Evolutionary conservation across 495 filamentous ascomycete species (phyloP).

Genomic region (Daldinia vernicosa): DNA sequence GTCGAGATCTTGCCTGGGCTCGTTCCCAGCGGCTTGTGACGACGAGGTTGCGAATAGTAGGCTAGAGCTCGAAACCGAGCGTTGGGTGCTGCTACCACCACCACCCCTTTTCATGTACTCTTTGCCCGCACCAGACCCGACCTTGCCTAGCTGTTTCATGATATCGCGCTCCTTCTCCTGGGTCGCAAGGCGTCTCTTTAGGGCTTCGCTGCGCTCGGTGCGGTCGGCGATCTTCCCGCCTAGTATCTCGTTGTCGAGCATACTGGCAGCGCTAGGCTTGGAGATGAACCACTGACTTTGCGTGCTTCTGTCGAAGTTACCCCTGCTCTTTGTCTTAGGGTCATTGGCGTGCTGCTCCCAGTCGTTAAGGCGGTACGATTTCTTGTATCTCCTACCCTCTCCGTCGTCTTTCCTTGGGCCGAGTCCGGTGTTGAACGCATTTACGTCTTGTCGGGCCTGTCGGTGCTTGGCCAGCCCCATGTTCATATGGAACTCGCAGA

Average conservation of each 20-base stretch:
- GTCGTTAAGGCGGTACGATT: constrained; percentile 29
- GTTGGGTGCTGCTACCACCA: not conserved
- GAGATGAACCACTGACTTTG: constrained; percentile 68
- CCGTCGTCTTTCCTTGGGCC: constrained; percentile 53
- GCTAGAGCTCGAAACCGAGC: constrained; percentile 14
- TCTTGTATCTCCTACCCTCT: constrained; percentile 33
- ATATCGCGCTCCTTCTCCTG: constrained; percentile 85
- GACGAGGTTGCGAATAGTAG: constrained; percentile 1
- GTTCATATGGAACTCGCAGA: constrained; percentile 93
- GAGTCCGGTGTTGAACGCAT: constrained; percentile 61
- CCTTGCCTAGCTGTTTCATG: constrained; percentile 68
- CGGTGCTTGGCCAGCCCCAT: constrained; percentile 75
- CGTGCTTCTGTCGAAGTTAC: constrained; percentile 66
- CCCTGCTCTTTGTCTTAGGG: constrained; percentile 54
- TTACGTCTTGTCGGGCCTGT: constrained; percentile 80
- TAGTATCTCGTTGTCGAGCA: constrained; percentile 73
- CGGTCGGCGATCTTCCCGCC: constrained; percentile 60
- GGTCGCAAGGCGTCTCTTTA: constrained; percentile 72
- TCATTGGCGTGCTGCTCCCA: constrained; percentile 39
- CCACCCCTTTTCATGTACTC: constrained; percentile 72
- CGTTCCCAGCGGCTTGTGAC: constrained; percentile 16
- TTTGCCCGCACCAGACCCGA: constrained; percentile 73
- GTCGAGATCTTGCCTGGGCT: constrained; percentile 47
- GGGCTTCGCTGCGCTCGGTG: constrained; percentile 68
- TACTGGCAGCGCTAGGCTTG: constrained; percentile 61